phyloP scores from a whole-genome alignment of 2,329 filamentous ascomycete species.

The Parastagonospora avenae region DNA sequence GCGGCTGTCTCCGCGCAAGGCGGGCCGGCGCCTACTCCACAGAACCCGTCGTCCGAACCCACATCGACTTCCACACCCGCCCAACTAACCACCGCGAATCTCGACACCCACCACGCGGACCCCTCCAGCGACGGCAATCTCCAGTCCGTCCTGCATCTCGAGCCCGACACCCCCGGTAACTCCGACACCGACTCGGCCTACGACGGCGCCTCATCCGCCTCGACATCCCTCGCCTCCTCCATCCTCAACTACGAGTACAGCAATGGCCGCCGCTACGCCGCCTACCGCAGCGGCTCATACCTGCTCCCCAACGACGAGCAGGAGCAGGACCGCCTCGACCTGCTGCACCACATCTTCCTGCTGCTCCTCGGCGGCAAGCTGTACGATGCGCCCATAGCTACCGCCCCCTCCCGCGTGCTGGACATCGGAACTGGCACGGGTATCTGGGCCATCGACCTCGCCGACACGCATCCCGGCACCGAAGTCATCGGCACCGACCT shows the following conservation, averaged over 20 bases:
- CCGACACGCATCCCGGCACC: slow-evolving; percentile 40
- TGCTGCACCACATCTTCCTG: slow-evolving; percentile 46
- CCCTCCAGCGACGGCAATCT: slow-evolving; percentile 8
- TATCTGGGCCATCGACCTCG: slow-evolving; percentile 49
- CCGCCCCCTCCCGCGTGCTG: slow-evolving; percentile 30
- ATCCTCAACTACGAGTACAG: slow-evolving; percentile 47
- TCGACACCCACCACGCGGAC: slow-evolving; percentile 6
- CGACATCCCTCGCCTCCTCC: slow-evolving; percentile 43
- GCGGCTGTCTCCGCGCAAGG: background rate
- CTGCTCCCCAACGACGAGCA: slow-evolving; percentile 46
- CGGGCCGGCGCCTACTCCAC: slow-evolving; percentile 1
- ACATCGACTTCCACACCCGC: background rate
- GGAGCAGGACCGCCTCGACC: slow-evolving; percentile 47
- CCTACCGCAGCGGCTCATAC: slow-evolving; percentile 43
- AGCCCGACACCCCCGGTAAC: slow-evolving; percentile 31
- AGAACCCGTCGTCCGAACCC: background rate
- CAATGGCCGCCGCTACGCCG: slow-evolving; percentile 47
- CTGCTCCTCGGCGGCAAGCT: slow-evolving; percentile 44
- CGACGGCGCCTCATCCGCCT: slow-evolving; percentile 29
- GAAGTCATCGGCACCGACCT: slow-evolving; percentile 47
- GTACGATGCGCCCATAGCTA: slow-evolving; percentile 37
- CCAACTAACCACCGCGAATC: slow-evolving; percentile 3
- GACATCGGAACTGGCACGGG: slow-evolving; percentile 50
- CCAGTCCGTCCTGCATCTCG: slow-evolving; percentile 35
- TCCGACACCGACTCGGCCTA: slow-evolving; percentile 41